A percentile compares a stretch with the other conserved stretches of the same genome.
Conservation (phyloP, 176 grass and related monocot species). For the Bothriochloa decipiens region DNA sequence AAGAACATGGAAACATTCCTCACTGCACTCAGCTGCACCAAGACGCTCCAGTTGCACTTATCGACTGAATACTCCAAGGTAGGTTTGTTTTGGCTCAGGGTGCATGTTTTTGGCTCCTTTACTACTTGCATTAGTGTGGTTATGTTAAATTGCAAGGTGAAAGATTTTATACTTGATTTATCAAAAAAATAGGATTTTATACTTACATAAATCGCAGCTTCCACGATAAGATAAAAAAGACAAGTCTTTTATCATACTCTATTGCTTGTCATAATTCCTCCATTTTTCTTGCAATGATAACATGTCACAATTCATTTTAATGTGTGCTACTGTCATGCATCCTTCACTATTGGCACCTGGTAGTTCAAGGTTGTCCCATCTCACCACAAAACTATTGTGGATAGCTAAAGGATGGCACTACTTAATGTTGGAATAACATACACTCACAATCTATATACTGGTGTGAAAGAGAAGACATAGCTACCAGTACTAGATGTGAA, state of each 20-base stretch:
- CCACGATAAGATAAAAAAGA: not conserved
- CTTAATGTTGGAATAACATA: not conserved
- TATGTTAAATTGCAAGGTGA: not conserved
- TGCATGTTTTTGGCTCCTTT: not conserved
- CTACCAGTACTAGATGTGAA: not conserved
- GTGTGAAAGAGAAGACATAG: not conserved
- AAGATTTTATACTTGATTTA: not conserved
- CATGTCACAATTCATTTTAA: not conserved
- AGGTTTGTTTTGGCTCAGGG: not conserved
- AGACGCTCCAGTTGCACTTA: conserved; percentile 28
- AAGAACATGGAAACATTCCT: conserved; percentile 29
- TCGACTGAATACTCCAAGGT: conserved; percentile 17
- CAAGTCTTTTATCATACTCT: not conserved
- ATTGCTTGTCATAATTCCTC: not conserved
- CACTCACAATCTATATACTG: not conserved
- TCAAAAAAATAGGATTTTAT: too few relatives aligned
- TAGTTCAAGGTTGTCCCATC: not conserved
- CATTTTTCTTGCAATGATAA: not conserved
- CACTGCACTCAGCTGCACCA: not conserved
- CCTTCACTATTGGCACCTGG: not conserved
- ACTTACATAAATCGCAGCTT: not conserved
- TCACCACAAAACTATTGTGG: not conserved
- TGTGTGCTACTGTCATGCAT: conserved; percentile 1
- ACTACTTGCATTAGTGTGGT: not conserved
- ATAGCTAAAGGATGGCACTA: not conserved